phyloP scores from a whole-genome alignment of 768 basidiomycete species.

The Termitomyces sp. region DNA sequence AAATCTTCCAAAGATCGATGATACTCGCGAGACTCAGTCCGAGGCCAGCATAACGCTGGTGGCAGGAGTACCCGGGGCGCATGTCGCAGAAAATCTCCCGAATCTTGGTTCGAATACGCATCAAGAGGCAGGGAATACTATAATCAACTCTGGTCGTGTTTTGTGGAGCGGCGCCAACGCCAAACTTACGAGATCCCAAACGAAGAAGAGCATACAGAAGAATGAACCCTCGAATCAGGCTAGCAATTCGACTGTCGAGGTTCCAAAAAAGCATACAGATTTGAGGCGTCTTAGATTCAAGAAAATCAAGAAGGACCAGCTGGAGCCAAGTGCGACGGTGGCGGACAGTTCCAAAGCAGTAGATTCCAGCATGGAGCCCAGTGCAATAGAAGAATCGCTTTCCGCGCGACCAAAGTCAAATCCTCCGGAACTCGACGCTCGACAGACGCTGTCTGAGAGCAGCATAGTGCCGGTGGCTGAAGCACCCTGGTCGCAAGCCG shows the following conservation, averaged over 20 bases:
- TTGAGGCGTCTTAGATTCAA: too few relatives aligned
- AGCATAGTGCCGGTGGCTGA: too few relatives aligned
- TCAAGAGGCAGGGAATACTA: neutral
- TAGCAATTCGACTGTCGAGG: neutral
- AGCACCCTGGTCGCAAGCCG: too few relatives aligned
- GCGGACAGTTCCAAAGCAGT: neutral
- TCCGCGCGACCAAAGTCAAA: neutral
- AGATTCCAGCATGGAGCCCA: neutral
- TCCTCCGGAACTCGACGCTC: too few relatives aligned
- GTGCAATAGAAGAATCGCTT: neutral
- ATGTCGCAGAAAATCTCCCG: neutral
- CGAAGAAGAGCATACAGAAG: neutral
- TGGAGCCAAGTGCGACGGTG: neutral
- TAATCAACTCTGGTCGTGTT: neutral
- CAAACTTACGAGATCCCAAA: neutral
- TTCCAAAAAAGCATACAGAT: neutral
- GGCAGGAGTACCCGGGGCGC: neutral
- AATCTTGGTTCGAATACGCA: neutral
- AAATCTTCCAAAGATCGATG: neutral
- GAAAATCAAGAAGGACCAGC: neutral
- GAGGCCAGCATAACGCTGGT: neutral
- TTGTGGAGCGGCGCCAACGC: neutral
- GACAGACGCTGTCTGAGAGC: too few relatives aligned
- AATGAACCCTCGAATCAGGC: neutral
- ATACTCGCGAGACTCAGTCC: neutral